Evolutionary conservation across 176 grass and related monocot genomes (phyloP), one percentile per base, ranked within the genome.

Genomic region (Aegilops bicornis): DNA sequence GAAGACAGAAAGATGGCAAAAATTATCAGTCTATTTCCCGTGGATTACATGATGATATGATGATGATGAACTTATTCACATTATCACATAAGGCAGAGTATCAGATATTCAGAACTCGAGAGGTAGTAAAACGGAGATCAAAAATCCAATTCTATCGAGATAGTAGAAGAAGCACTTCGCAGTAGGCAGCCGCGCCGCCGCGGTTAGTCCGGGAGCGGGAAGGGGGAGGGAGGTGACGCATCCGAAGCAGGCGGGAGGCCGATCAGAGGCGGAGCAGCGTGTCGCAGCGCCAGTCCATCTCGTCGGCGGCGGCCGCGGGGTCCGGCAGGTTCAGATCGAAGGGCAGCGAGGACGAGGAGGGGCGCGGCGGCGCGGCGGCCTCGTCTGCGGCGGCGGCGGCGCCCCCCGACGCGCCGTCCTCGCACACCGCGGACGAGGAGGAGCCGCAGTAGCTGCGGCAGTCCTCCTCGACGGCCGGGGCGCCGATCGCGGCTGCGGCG

Each of bases 271-370:
- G 90, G 78, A 91, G 90, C 77, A 85, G 71, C 90, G 90, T 91
- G 86, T 91, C 90, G 69, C 86, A 91, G 86, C 82, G 86, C 86
- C 89, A 89, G 85, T 92, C 90, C 85, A 88, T 92, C 66, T 92
- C 88, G 80, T 95, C 90, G 66, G 79, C 75, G 66, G 79, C 76
- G 3, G 81, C 79, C 1, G 75, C 69, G 27, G 87, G 82, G 82
- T 85, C 86, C 22, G 90, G 82, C 35, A 84, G 70, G 88, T 95
- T 95, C 93, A 95, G 93, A 92, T 95, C 93, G 86, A 95, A 95
- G 0, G 88, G 88, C 79, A 88, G 82, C 9, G 82, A 82, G n/a
- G 81, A 7, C 54, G 73, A 83, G 23, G 65, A 63, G 29, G 61
- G 6, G 73, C 66, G 73, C 8, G 65, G n/a, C 0, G 76, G 62